These are phyloP conservation scores for Hypoxylon sp. DNA, from an alignment of 2,329 filamentous ascomycete species.

Conservation along the genomic window DNA sequence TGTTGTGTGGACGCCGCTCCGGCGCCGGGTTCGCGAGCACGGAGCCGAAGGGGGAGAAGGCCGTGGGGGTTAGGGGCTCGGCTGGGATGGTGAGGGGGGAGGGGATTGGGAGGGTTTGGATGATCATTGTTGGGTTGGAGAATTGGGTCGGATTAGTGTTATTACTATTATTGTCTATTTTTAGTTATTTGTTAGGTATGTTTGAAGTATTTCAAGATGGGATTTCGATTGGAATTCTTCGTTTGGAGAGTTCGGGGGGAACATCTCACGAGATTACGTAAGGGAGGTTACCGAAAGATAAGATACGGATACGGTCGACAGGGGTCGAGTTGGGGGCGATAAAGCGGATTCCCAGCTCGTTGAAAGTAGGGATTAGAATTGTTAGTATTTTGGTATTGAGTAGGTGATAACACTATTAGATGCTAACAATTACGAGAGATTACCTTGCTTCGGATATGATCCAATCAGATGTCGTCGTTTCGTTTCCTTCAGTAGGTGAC, in stretches of 20 bases:
- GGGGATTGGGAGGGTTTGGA: slow-evolving; percentile 48
- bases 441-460: neutral
- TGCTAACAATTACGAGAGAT: slow-evolving; percentile 24
- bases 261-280: slow-evolving; percentile 11
- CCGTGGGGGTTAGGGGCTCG: slow-evolving; percentile 74
- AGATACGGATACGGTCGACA: too few relatives aligned
- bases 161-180: slow-evolving; percentile 9
- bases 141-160: neutral
- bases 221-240: neutral
- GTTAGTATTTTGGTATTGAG: slow-evolving; percentile 12
- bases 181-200: slow-evolving; percentile 1
- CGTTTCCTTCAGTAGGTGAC: neutral
- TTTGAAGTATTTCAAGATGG: slow-evolving; percentile 1
- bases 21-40: slow-evolving; percentile 82
- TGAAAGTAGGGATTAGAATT: neutral
- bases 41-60: slow-evolving; percentile 86
- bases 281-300: neutral
- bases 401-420: neutral
- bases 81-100: slow-evolving; percentile 65
- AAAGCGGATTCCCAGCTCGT: neutral
- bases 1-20: slow-evolving; percentile 63
- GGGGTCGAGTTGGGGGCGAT: slow-evolving; percentile 13
- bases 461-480: slow-evolving; percentile 23
- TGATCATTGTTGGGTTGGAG: slow-evolving; percentile 48
- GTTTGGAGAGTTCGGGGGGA: slow-evolving; percentile 9